phyloP scores from a whole-genome alignment of 2,329 filamentous ascomycete species.

The Lachnellula cervina region DNA sequence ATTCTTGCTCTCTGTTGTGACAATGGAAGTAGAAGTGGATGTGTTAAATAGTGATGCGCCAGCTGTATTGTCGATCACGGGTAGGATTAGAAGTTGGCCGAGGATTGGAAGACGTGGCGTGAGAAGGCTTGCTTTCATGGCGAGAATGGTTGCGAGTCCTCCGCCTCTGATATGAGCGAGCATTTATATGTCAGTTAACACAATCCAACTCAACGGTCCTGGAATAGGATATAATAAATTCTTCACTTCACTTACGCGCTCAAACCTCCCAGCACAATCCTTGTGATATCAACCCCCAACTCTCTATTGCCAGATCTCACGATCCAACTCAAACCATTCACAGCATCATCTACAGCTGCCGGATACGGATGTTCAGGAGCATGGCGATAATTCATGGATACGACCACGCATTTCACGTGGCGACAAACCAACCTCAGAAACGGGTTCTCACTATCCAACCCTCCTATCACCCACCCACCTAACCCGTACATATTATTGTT shows the following conservation, averaged over 20 bases:
- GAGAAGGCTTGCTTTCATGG: slow-evolving; percentile 40
- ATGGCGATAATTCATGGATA: slow-evolving; percentile 49
- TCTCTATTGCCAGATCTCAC: slow-evolving; percentile 17
- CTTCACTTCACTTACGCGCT: slow-evolving; percentile 32
- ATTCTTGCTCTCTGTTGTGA: too few relatives aligned
- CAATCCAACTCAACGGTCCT: too few relatives aligned
- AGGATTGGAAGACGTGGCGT: neutral
- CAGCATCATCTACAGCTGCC: slow-evolving; percentile 50
- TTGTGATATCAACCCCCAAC: slow-evolving; percentile 36
- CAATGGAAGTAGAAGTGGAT: too few relatives aligned
- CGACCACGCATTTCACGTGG: slow-evolving; percentile 44
- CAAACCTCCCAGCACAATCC: slow-evolving; percentile 42
- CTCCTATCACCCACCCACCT: slow-evolving; percentile 51
- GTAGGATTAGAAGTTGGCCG: slow-evolving; percentile 48
- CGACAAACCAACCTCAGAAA: slow-evolving; percentile 37
- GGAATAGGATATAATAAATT: too few relatives aligned
- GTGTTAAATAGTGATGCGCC: slow-evolving; percentile 31
- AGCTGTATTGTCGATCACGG: slow-evolving; percentile 53
- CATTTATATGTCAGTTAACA: too few relatives aligned
- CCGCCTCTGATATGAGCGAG: slow-evolving; percentile 32
- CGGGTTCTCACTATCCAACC: slow-evolving; percentile 51
- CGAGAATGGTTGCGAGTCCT: slow-evolving; percentile 46
- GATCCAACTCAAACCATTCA: slow-evolving; percentile 47
- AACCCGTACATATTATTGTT: neutral
- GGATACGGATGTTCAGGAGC: slow-evolving; percentile 52